phyloP scores from a whole-genome alignment of 768 basidiomycete species.

The Chalciporus pseudorubinellus region DNA sequence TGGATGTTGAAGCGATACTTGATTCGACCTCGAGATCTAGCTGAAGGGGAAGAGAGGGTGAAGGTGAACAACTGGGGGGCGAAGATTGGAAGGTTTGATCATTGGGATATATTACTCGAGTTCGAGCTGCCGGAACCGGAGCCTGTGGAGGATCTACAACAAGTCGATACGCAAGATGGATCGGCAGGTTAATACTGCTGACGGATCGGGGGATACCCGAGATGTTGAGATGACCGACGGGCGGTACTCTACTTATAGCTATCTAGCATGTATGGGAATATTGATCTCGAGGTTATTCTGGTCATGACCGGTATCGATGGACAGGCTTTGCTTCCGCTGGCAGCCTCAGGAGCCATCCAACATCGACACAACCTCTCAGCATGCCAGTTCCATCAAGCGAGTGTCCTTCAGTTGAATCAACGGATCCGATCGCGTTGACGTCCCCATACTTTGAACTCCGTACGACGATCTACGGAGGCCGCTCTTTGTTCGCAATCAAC shows the following conservation, averaged over 20 bases:
- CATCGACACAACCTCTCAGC: background rate
- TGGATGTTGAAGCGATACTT: slow-evolving; percentile 31
- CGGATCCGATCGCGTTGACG: background rate
- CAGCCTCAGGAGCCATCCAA: background rate
- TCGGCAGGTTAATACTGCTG: too few species aligned
- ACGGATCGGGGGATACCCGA: too few species aligned
- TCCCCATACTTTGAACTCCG: slow-evolving; percentile 21
- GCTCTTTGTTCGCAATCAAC: slow-evolving; percentile 49
- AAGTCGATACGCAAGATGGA: too few species aligned
- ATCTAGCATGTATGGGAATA: too few species aligned
- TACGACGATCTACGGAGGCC: slow-evolving; percentile 47
- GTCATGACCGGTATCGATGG: too few species aligned
- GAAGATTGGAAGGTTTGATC: slow-evolving; percentile 22
- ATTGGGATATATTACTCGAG: slow-evolving; percentile 20
- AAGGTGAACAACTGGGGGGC: slow-evolving; percentile 15
- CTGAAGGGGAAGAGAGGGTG: slow-evolving; percentile 12
- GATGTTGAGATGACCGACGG: too few species aligned
- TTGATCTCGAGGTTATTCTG: too few species aligned
- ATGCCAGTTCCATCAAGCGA: background rate
- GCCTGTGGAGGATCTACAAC: slow-evolving; percentile 1
- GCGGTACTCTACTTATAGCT: too few species aligned
- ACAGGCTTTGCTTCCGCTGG: too few species aligned
- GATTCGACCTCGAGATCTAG: slow-evolving; percentile 21
- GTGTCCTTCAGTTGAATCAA: background rate
- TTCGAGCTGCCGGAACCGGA: slow-evolving; percentile 16